These are phyloP conservation scores for Colletotrichum somersetense DNA, from an alignment of 2,329 filamentous ascomycete species.

Conservation along the genomic window DNA sequence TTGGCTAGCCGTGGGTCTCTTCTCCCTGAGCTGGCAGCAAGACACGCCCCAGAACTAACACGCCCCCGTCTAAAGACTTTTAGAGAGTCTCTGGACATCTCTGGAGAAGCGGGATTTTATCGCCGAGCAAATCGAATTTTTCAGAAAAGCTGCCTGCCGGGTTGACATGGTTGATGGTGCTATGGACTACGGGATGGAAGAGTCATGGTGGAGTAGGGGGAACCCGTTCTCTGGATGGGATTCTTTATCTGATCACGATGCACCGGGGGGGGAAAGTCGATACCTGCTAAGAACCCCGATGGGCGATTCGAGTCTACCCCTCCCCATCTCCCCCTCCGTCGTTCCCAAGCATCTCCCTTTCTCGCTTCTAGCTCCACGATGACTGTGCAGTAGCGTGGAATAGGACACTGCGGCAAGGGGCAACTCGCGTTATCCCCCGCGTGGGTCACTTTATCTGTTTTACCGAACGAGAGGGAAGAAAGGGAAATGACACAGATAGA, in stretches of 20 bases:
- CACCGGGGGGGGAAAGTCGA: conserved; percentile 2
- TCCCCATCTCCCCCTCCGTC: neutral
- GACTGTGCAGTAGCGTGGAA: conserved; percentile 6
- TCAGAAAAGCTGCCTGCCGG: too few species aligned
- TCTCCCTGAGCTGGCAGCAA: neutral
- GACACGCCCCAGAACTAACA: neutral
- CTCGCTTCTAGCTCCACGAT: conserved; percentile 8
- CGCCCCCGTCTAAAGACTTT: too few species aligned
- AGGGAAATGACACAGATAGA: neutral
- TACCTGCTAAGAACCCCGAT: conserved; percentile 29
- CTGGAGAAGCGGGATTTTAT: neutral
- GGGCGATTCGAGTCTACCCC: conserved; percentile 23
- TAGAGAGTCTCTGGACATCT: too few species aligned
- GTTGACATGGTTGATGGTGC: neutral
- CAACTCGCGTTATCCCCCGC: neutral
- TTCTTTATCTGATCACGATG: conserved; percentile 37
- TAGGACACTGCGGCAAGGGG: conserved; percentile 14
- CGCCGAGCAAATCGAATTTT: neutral
- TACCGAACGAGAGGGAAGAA: neutral
- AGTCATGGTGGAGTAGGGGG: conserved; percentile 1
- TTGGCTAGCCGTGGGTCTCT: too few species aligned
- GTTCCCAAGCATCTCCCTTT: neutral
- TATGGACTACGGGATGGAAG: neutral
- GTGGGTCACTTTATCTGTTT: neutral
- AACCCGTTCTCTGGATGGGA: conserved; percentile 2